phyloP scores from a whole-genome alignment of 2,329 filamentous ascomycete species.

The Plenodomus biglobosus region DNA sequence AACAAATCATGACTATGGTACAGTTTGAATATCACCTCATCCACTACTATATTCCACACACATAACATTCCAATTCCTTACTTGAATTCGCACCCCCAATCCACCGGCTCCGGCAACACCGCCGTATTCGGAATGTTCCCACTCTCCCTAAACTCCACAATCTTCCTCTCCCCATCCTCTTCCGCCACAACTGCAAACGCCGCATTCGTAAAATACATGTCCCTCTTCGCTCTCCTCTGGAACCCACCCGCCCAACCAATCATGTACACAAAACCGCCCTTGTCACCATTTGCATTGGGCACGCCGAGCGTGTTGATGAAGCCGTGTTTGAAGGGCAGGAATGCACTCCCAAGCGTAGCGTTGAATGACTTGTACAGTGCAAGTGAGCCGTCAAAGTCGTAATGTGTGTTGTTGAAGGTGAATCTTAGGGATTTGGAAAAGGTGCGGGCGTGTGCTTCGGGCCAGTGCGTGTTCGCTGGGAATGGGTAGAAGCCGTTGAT shows the following conservation, averaged over 20 bases:
- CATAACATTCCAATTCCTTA: not conserved
- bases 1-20: too few species aligned
- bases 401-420: slow-evolving; percentile 38
- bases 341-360: slow-evolving; percentile 26
- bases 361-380: slow-evolving; percentile 34
- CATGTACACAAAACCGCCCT: slow-evolving; percentile 37
- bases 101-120: slow-evolving; percentile 21
- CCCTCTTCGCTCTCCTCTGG: slow-evolving; percentile 19
- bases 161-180: slow-evolving; percentile 26
- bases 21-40: too few species aligned
- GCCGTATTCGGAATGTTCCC: slow-evolving; percentile 36
- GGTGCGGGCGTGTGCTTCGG: slow-evolving; percentile 20
- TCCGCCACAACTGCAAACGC: slow-evolving; percentile 34
- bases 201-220: slow-evolving; percentile 36
- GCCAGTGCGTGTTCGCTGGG: slow-evolving; percentile 36
- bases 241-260: slow-evolving; percentile 38
- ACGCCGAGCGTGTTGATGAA: slow-evolving; percentile 32
- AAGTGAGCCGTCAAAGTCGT: slow-evolving; percentile 33
- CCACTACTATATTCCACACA: too few species aligned
- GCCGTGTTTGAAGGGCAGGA: slow-evolving; percentile 34
- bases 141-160: slow-evolving; percentile 37
- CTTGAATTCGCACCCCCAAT: slow-evolving; percentile 28
- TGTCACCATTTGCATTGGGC: slow-evolving; percentile 34
- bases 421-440: slow-evolving; percentile 33
- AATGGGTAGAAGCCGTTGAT: slow-evolving; percentile 39